Percentiles rank a stretch among this genome's conserved stretches.
Conservation (phyloP, 177 flowering plant genomes). For the Telopea speciosissima region DNA sequence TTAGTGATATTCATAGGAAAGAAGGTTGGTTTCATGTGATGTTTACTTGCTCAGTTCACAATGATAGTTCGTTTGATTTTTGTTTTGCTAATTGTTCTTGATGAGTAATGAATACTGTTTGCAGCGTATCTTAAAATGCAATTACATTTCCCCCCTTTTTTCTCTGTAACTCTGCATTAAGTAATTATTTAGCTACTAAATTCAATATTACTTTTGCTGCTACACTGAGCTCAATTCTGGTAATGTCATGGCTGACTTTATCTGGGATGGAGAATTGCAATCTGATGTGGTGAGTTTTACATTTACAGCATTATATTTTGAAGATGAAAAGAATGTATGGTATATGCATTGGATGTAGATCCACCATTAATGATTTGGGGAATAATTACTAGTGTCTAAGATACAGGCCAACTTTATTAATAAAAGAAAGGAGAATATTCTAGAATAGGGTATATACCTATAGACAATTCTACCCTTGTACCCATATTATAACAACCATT, state of each 20-base stretch:
- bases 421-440: too few relatives aligned
- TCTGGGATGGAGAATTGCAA: neutral
- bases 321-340: neutral
- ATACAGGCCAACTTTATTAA: too few relatives aligned
- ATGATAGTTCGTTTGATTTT: neutral
- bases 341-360: too few relatives aligned
- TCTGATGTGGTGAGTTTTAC: too few relatives aligned
- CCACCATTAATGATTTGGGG: too few relatives aligned
- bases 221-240: neutral
- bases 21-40: constrained; percentile 20
- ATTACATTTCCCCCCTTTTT: neutral
- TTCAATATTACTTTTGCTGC: neutral
- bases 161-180: too few relatives aligned
- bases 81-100: neutral
- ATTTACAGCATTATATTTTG: neutral
- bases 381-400: too few relatives aligned
- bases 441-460: too few relatives aligned
- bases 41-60: neutral
- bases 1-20: constrained; percentile 19
- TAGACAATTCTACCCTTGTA: too few relatives aligned
- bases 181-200: too few relatives aligned
- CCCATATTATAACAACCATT: too few relatives aligned
- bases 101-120: neutral
- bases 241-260: neutral
- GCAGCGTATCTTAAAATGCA: neutral